Conservation (phyloP, 2,329 filamentous ascomycete genomes). For the Penicillium crustosum region DNA sequence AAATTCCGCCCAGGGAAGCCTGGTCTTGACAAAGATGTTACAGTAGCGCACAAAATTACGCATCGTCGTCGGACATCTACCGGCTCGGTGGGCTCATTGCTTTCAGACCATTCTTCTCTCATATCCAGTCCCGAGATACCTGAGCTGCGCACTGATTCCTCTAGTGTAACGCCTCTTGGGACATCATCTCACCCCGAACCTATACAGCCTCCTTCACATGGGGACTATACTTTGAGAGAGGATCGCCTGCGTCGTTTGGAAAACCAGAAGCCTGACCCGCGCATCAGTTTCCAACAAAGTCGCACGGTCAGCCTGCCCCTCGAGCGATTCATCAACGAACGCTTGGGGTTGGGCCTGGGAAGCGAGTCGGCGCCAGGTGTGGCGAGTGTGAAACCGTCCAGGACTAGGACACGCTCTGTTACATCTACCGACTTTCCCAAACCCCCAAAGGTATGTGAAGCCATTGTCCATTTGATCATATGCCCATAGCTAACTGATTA, state of each 20-base stretch:
- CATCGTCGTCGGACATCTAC: slow-evolving; percentile 30
- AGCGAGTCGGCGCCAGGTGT: slow-evolving; percentile 16
- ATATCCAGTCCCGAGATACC: slow-evolving; percentile 32
- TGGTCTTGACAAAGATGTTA: slow-evolving; percentile 21
- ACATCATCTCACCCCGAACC: slow-evolving; percentile 24
- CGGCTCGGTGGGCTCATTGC: slow-evolving; percentile 31
- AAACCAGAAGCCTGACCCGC: slow-evolving; percentile 23
- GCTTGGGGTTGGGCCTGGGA: slow-evolving; percentile 31
- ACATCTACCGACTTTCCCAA: slow-evolving; percentile 27
- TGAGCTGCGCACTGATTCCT: slow-evolving; percentile 29
- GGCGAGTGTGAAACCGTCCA: slow-evolving; percentile 8
- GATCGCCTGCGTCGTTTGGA: slow-evolving; percentile 33
- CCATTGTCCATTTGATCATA: background rate
- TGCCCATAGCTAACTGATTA: background rate
- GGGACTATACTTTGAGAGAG: slow-evolving; percentile 33
- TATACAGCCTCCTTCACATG: slow-evolving; percentile 19
- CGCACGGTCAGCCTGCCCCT: slow-evolving; percentile 39
- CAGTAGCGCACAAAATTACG: slow-evolving; percentile 6
- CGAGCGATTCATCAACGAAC: slow-evolving; percentile 43
- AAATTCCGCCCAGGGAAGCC: slow-evolving; percentile 25
- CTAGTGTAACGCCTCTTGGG: slow-evolving; percentile 27
- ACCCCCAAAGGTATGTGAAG: background rate
- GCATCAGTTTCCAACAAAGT: slow-evolving; percentile 28
- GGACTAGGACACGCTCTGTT: slow-evolving; percentile 21
- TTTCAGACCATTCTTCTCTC: slow-evolving; percentile 35